These are phyloP conservation scores for Lavandula angustifolia DNA, from an alignment of 257 asterid genomes.

Conservation along the genomic window DNA sequence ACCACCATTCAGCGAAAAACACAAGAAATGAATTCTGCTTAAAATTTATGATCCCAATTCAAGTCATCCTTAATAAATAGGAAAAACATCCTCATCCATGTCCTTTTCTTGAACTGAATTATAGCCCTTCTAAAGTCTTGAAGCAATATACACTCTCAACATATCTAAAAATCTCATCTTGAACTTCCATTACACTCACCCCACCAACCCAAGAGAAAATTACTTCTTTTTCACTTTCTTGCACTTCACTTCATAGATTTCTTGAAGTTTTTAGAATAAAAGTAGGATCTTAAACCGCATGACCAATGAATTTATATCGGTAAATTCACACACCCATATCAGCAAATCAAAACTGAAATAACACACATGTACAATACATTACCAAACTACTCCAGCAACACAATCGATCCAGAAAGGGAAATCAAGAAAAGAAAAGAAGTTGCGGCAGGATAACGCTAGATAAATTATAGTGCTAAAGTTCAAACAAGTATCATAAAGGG, in stretches of 20 bases:
- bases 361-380: constrained; percentile 1
- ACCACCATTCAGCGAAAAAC: constrained; percentile 19
- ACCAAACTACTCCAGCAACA: constrained; percentile 20
- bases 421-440: background rate
- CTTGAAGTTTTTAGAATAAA: background rate
- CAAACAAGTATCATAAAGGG: constrained; percentile 7
- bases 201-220: background rate
- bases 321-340: background rate
- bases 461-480: background rate
- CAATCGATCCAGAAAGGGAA: background rate
- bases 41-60: background rate
- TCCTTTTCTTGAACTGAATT: constrained; percentile 9
- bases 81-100: background rate
- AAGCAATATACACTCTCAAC: constrained; percentile 16
- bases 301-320: background rate
- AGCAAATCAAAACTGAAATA: background rate
- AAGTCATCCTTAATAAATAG: background rate
- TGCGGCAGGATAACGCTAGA: constrained; percentile 26
- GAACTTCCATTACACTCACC: background rate
- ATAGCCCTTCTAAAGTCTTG: background rate
- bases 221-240: background rate
- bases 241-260: constrained; percentile 25
- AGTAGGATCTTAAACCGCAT: background rate
- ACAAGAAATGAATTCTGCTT: background rate
- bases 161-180: constrained; percentile 27